Evolutionary conservation across 2,329 filamentous ascomycete genomes (phyloP).

Genomic region (Beauveria brongniartii): DNA sequence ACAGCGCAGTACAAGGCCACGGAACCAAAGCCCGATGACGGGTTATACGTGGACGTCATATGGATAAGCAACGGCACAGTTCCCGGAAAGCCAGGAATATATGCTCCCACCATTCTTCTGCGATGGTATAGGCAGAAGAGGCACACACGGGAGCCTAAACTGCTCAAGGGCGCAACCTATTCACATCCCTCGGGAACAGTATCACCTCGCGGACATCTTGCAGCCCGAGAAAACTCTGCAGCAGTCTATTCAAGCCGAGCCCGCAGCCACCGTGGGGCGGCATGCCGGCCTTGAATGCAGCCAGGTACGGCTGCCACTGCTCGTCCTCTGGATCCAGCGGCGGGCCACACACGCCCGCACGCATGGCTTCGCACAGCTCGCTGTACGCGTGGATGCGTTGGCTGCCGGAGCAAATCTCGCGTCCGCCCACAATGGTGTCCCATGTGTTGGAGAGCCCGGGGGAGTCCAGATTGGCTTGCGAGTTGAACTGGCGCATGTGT

Average conservation of each 20-base stretch:
- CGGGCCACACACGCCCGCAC: neutral
- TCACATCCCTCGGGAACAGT: neutral
- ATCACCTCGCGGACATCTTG: neutral
- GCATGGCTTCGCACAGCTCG: neutral
- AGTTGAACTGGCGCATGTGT: neutral
- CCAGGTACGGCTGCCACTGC: constrained; percentile 5
- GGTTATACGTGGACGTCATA: neutral
- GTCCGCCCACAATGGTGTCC: neutral
- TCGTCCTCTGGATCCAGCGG: neutral
- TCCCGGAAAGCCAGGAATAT: neutral
- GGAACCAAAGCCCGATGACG: neutral
- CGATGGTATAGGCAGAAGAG: neutral
- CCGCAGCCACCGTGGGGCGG: constrained; percentile 1
- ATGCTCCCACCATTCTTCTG: neutral
- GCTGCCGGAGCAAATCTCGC: constrained; percentile 1
- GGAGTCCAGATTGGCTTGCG: neutral
- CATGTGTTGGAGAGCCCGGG: neutral
- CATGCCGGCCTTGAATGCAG: neutral
- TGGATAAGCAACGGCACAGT: no score
- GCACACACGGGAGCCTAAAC: neutral
- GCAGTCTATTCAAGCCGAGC: neutral
- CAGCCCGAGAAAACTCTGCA: neutral
- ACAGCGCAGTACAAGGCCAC: neutral
- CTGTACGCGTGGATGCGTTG: neutral
- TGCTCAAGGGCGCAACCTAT: neutral